phyloP scores from a whole-genome alignment of 2,329 filamentous ascomycete genomes.

The Mycosphaerella arachidis region DNA sequence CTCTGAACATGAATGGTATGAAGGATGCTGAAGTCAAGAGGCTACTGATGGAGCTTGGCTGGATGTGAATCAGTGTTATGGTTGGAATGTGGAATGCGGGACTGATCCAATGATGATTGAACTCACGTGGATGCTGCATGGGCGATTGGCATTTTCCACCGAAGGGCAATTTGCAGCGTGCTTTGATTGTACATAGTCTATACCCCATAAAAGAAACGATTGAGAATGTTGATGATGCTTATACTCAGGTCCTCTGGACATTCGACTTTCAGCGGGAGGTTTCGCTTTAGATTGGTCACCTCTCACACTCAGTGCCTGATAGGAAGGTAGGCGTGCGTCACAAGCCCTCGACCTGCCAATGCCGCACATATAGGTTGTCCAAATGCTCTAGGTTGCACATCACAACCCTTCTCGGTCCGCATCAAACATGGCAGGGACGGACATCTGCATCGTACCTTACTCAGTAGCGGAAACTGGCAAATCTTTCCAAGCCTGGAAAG shows the following conservation, averaged over 20 bases:
- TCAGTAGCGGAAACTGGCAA: too few relatives aligned
- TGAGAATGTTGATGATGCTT: not conserved
- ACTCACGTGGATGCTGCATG: slow-evolving; percentile 2
- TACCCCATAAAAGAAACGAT: slow-evolving; percentile 3
- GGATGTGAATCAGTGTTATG: slow-evolving; percentile 18
- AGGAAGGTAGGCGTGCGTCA: too few relatives aligned
- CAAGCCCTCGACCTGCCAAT: too few relatives aligned
- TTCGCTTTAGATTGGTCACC: too few relatives aligned
- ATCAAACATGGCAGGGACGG: too few relatives aligned
- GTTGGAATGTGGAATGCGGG: not conserved
- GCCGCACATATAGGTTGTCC: too few relatives aligned
- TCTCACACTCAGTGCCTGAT: too few relatives aligned
- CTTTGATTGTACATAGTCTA: slow-evolving; percentile 3
- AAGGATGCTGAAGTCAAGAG: slow-evolving; percentile 42
- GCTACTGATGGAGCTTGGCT: slow-evolving; percentile 34
- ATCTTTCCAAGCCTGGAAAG: too few relatives aligned
- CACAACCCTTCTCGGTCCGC: too few relatives aligned
- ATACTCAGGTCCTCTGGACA: not conserved
- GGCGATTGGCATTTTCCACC: slow-evolving; percentile 6
- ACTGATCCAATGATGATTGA: not conserved
- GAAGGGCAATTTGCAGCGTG: slow-evolving; percentile 3
- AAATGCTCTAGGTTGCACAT: too few relatives aligned
- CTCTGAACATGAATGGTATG: slow-evolving; percentile 51
- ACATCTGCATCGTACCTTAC: too few relatives aligned
- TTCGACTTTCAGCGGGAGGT: too few relatives aligned